A percentile compares a stretch with the other conserved stretches of the same genome.
Evolutionary conservation across 495 filamentous ascomycete genomes (phyloP).

Genomic region (Alectoria sarmentosa): DNA sequence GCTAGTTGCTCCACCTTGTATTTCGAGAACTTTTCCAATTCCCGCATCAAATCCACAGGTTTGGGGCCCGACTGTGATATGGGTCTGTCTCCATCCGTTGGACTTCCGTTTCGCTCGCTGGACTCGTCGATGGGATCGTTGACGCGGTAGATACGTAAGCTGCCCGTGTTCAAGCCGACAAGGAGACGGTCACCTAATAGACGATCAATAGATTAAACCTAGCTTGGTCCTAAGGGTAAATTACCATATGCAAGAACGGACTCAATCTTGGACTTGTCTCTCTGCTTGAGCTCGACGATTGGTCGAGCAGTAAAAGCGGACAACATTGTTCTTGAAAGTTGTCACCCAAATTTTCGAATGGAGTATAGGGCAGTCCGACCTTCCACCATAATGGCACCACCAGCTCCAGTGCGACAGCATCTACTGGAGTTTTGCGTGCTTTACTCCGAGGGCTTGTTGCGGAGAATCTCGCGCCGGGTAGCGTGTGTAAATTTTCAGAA

Average conservation of each 20-base stretch:
- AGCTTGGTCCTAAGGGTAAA: conserved; percentile 19
- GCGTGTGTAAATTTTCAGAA: neutral
- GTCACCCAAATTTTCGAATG: neutral
- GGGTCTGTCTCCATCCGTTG: conserved; percentile 22
- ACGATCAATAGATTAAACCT: conserved; percentile 8
- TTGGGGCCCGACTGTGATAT: conserved; percentile 40
- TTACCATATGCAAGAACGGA: conserved; percentile 82
- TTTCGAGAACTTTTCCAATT: conserved; percentile 88
- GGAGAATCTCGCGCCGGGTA: neutral
- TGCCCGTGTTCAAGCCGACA: conserved; percentile 84
- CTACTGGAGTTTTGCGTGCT: neutral
- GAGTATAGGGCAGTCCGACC: neutral
- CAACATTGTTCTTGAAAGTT: conserved; percentile 58
- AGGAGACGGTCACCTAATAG: conserved; percentile 75
- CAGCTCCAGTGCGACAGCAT: neutral
- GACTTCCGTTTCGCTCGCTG: conserved; percentile 22
- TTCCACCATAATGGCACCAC: neutral
- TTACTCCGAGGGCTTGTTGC: neutral
- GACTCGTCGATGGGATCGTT: conserved; percentile 50
- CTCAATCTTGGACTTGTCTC: conserved; percentile 95
- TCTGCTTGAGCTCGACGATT: conserved; percentile 89
- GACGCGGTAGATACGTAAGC: conserved; percentile 82
- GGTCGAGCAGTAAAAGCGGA: conserved; percentile 95
- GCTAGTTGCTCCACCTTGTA: conserved; percentile 87
- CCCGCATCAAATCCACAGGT: conserved; percentile 77